These are phyloP conservation scores for Exophiala sp. DNA, from an alignment of 2,329 filamentous ascomycete genomes.

Conservation along the genomic window DNA sequence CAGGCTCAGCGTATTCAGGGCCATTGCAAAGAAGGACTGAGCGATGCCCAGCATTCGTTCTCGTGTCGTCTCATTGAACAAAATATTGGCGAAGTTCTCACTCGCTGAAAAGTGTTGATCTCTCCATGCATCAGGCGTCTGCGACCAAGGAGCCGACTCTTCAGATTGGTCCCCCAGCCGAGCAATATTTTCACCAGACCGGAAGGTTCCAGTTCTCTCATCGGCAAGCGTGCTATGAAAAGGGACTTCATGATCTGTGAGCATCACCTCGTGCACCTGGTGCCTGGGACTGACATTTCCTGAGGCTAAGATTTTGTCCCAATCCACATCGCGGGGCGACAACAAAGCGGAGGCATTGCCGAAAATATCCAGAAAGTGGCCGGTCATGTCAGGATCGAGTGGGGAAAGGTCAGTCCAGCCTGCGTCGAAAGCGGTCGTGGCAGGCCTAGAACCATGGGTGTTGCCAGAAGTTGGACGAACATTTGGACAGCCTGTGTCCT, in stretches of 20 bases:
- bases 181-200: neutral
- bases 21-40: conserved; percentile 2
- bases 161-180: neutral
- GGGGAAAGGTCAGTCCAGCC: no score
- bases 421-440: no score
- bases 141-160: neutral
- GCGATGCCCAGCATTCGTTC: conserved; percentile 2
- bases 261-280: neutral
- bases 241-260: neutral
- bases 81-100: conserved; percentile 1
- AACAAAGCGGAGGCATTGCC: no score
- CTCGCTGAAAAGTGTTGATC: neutral
- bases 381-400: no score
- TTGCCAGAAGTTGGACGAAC: no score
- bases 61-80: conserved; percentile 1
- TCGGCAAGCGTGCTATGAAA: neutral
- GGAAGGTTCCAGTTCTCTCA: neutral
- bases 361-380: no score
- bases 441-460: no score
- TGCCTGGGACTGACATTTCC: neutral
- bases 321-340: neutral
- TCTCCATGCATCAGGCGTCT: neutral
- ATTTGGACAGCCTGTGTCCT: no score
- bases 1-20: conserved; percentile 3
- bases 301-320: neutral